Evolutionary conservation across 75 land plant species (phyloP).

Genomic region (Gnetum montanum): DNA sequence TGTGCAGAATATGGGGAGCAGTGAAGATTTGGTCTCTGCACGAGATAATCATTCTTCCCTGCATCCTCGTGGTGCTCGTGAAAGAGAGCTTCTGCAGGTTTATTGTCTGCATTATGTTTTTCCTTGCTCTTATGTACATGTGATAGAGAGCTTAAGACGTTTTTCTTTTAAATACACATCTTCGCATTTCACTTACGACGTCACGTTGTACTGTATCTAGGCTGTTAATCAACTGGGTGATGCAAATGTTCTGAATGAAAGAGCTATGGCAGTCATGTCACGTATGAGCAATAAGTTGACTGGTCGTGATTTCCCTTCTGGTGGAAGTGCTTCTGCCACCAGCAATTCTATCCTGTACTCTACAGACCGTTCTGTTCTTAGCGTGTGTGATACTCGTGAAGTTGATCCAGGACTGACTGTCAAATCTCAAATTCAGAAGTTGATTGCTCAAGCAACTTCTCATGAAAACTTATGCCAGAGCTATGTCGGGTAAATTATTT

Average conservation of each 20-base stretch:
- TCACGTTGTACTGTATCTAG: slow-evolving; percentile 21
- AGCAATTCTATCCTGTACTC: slow-evolving; percentile 20
- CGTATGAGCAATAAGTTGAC: slow-evolving; percentile 98
- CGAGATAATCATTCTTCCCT: slow-evolving; percentile 35
- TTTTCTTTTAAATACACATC: neutral
- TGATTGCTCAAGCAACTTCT: slow-evolving; percentile 85
- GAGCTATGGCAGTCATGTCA: slow-evolving; percentile 96
- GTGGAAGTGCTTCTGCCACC: slow-evolving; percentile 13
- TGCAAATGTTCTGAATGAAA: slow-evolving; percentile 95
- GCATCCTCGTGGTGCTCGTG: slow-evolving; percentile 83
- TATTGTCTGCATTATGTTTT: neutral
- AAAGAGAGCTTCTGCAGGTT: slow-evolving; percentile 85
- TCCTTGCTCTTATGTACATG: neutral
- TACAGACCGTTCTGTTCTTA: slow-evolving; percentile 30
- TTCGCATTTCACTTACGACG: no score
- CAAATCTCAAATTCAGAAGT: slow-evolving; percentile 77
- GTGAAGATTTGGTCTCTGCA: slow-evolving; percentile 45
- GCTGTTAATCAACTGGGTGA: slow-evolving; percentile 96
- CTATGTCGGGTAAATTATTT: slow-evolving; percentile 84
- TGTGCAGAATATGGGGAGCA: slow-evolving; percentile 45
- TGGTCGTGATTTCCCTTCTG: slow-evolving; percentile 74
- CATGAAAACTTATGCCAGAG: slow-evolving; percentile 98
- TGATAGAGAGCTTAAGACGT: neutral
- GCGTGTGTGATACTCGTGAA: slow-evolving; percentile 59
- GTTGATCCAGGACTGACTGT: slow-evolving; percentile 74